Base-by-base conservation (phyloP, 73 alveolate genomes). In the Paraurostyla sp. region DNA sequence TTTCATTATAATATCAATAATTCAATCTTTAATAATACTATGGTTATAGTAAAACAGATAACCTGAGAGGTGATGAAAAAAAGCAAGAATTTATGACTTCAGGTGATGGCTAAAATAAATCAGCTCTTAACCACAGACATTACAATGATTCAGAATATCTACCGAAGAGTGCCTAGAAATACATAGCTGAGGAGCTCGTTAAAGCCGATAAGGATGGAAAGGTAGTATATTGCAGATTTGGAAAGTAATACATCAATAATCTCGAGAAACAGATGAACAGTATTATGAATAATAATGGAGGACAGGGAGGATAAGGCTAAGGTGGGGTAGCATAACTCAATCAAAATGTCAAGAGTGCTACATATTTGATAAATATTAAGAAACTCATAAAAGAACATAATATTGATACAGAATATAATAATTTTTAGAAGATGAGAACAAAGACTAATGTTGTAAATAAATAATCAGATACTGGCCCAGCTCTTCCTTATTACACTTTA, bases 341-440 rank as follows among this genome's bases (percentile, higher is more conserved):
- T 69, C 49, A 56, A 80, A 48, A 54, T 32, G 68, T 58, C 54
- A 36, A 68, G 40, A 11, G 43, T 16, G 85, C 84, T 20, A 49
- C 75, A 4, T 85, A 85, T 56, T 42, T 85, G 6, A 69, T 85
- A 13, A 85, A 85, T 33, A 62, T 85, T 13, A 85, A 85, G 76
- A 85, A 85, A 35, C 69, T 85, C 33, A 65, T 85, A 22, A 69
- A 85, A 35, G 92, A 85, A 56, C 83, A 85, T 50, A 69, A 85
- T 40, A 81, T 81, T 9, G 91, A 81, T 30, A 57, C 80, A 7
- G 91, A 73, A 35, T 46, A 32, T 35, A 58, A 83, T 25, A 46
- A 69, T 41, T 30, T 48, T 25, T 52, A 35, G 49, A 59, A 68
- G 35, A 20, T 68, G 25, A 46, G 60, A 29, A 69, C 75, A 9